These are phyloP conservation scores for Takakia lepidozioides DNA, from an alignment of 225 moss, liverwort and hornwort species.

Conservation along the genomic window DNA sequence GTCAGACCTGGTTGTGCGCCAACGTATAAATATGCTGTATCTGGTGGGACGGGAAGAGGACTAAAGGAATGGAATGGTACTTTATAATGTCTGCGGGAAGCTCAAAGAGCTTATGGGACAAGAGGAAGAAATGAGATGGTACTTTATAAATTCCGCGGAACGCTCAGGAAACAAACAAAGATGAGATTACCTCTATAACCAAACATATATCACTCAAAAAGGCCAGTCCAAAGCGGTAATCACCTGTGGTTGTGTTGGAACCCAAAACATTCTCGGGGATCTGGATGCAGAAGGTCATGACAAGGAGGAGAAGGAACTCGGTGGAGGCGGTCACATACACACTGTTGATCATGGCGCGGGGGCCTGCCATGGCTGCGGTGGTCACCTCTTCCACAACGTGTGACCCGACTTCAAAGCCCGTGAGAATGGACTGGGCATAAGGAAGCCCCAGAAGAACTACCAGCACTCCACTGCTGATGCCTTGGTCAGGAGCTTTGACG, in stretches of 20 bases:
- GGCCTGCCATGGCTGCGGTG: constrained; percentile 22
- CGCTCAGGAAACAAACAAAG: not conserved
- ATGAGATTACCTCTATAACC: too few relatives aligned
- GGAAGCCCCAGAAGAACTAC: constrained; percentile 32
- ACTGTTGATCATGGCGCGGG: constrained; percentile 26
- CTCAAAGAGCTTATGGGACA: too few relatives aligned
- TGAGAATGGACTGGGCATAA: constrained; percentile 37
- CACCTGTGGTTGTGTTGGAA: constrained; percentile 18
- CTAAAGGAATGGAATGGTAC: too few relatives aligned
- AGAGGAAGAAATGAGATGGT: not conserved
- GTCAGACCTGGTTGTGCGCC: too few relatives aligned
- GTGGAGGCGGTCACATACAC: constrained; percentile 19
- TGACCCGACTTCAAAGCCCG: constrained; percentile 34
- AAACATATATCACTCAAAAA: too few relatives aligned
- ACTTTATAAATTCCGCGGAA: not conserved
- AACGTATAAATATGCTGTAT: too few relatives aligned
- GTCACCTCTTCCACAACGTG: constrained; percentile 39
- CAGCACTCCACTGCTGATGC: constrained; percentile 12
- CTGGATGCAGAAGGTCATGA: constrained; percentile 30
- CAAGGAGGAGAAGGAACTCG: constrained; percentile 23
- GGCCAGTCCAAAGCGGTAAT: not conserved
- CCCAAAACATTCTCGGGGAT: constrained; percentile 15
- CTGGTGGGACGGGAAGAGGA: too few relatives aligned
- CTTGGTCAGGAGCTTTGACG: constrained; percentile 19
- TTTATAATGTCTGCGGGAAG: not conserved